Conservation (phyloP, 495 filamentous ascomycete species). For the Xylaria sp. region DNA sequence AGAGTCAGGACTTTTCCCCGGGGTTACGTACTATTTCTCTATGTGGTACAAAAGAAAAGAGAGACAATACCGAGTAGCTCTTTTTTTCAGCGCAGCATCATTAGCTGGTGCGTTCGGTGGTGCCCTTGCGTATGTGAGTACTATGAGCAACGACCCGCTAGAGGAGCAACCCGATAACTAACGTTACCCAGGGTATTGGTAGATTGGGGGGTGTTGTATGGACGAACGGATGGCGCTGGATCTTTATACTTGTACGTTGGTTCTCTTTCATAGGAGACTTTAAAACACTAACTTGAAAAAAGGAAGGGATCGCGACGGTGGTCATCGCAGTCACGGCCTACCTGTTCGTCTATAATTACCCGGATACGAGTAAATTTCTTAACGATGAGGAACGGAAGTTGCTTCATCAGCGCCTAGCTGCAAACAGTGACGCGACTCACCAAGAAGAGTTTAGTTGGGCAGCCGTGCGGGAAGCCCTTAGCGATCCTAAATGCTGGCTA, state of each 20-base stretch:
- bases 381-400: conserved; percentile 66
- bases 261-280: background rate
- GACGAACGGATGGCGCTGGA: conserved; percentile 80
- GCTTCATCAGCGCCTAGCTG: conserved; percentile 64
- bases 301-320: conserved; percentile 75
- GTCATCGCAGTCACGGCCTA: conserved; percentile 67
- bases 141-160: background rate
- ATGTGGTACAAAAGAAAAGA: conserved; percentile 85
- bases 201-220: conserved; percentile 70
- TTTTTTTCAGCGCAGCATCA: conserved; percentile 78
- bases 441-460: conserved; percentile 71
- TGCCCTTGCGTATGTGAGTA: conserved; percentile 66
- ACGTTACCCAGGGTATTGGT: conserved; percentile 50
- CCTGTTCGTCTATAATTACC: conserved; percentile 77
- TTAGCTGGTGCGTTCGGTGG: conserved; percentile 83
- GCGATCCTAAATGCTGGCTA: conserved; percentile 77
- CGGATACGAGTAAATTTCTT: conserved; percentile 71
- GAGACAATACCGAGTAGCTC: conserved; percentile 71
- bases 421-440: conserved; percentile 65
- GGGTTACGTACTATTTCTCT: conserved; percentile 82
- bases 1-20: conserved; percentile 70
- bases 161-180: background rate
- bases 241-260: conserved; percentile 73
- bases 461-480: conserved; percentile 67
- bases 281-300: conserved; percentile 27